Conservation (phyloP, 2,329 filamentous ascomycete species). For the Onygena corvina region DNA sequence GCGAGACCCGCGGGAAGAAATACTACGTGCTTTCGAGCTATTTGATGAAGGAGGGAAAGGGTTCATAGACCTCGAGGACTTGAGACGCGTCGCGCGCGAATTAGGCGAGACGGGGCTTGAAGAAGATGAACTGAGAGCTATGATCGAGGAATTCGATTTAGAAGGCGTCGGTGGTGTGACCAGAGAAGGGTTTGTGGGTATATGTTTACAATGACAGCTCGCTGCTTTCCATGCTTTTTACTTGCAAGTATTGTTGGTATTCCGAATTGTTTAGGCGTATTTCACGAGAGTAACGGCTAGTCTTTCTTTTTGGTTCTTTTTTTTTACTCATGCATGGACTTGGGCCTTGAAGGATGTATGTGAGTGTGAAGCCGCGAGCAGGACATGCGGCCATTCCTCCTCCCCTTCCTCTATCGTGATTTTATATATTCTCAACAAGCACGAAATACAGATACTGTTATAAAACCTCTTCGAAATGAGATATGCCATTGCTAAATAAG, state of each 20-base stretch:
- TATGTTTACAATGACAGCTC: constrained; percentile 43
- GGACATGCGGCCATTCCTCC: not conserved
- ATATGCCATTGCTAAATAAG: constrained; percentile 1
- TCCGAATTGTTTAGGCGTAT: not conserved
- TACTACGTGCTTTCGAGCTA: constrained; percentile 76
- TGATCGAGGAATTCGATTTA: constrained; percentile 97
- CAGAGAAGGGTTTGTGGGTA: constrained; percentile 53
- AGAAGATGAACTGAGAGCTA: constrained; percentile 81
- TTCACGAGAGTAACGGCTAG: not conserved
- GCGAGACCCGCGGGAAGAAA: constrained; percentile 82
- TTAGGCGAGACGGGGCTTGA: constrained; percentile 76
- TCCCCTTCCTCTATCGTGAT: not conserved
- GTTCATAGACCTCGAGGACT: constrained; percentile 75
- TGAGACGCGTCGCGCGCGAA: constrained; percentile 77
- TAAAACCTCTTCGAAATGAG: not conserved
- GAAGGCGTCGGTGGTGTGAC: constrained; percentile 73
- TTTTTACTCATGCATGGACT: not conserved
- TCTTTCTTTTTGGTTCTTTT: not conserved
- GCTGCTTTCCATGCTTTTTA: not conserved
- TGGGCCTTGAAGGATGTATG: not conserved
- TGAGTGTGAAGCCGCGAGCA: not conserved
- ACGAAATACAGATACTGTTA: not conserved
- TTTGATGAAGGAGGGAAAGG: constrained; percentile 92
- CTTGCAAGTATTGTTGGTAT: not conserved
- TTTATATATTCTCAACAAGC: too few relatives aligned